phyloP scores from a whole-genome alignment of 805 yeast species.

The Metschnikowia peoriensis region DNA sequence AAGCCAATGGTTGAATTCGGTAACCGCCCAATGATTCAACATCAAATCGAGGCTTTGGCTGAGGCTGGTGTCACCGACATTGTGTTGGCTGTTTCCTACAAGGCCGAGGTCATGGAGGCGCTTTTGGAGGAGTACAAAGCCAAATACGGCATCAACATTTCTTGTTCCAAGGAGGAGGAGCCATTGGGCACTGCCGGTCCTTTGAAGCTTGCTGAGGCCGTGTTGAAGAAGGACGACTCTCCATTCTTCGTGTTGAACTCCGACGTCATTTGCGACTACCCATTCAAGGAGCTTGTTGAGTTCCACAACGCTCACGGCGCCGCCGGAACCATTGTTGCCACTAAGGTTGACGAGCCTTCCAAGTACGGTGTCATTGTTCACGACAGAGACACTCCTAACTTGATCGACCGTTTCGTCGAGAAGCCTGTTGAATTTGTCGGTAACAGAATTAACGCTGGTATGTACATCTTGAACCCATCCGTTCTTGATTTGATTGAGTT shows the following conservation, averaged over 20 bases:
- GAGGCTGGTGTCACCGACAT: slow-evolving; percentile 98
- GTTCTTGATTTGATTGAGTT: slow-evolving; percentile 95
- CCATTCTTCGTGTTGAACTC: slow-evolving; percentile 98
- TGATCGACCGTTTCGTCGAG: slow-evolving; percentile 98
- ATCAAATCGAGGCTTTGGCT: slow-evolving; percentile 97
- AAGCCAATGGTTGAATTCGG: slow-evolving; percentile 97
- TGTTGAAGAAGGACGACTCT: slow-evolving; percentile 88
- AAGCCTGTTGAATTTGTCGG: slow-evolving; percentile 99
- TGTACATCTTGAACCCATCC: slow-evolving; percentile 95
- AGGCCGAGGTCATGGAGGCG: slow-evolving; percentile 98
- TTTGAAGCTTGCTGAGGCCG: slow-evolving; percentile 90
- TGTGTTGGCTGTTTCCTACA: slow-evolving; percentile 97
- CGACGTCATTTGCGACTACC: slow-evolving; percentile 98
- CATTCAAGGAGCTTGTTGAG: slow-evolving; percentile 85
- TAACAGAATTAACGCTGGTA: slow-evolving; percentile 99
- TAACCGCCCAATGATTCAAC: slow-evolving; percentile 98
- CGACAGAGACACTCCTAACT: slow-evolving; percentile 90
- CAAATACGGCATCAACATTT: slow-evolving; percentile 90
- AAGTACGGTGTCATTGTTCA: slow-evolving; percentile 99
- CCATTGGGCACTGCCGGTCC: slow-evolving; percentile 99
- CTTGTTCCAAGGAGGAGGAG: slow-evolving; percentile 98
- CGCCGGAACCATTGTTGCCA: slow-evolving; percentile 97
- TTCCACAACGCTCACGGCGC: slow-evolving; percentile 97
- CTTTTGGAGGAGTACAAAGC: slow-evolving; percentile 92
- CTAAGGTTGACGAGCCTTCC: slow-evolving; percentile 99